phyloP scores from a whole-genome alignment of 179 eudicot species.

The Gypsophila paniculata region DNA sequence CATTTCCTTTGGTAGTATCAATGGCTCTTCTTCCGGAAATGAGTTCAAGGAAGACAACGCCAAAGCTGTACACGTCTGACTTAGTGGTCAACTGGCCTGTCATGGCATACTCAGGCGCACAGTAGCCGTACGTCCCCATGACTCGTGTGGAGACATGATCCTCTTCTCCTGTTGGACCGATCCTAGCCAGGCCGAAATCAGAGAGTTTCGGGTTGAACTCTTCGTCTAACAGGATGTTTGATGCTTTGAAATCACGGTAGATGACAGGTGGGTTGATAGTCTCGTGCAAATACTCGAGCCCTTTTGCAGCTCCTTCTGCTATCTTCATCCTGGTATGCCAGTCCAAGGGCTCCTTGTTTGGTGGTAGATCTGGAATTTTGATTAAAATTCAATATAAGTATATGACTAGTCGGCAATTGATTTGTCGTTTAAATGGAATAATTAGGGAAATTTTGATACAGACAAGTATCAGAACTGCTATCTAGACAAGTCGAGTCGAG shows the following conservation, averaged over 20 bases:
- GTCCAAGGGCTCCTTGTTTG: conserved; percentile 47
- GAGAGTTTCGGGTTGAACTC: conserved; percentile 65
- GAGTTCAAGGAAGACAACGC: conserved; percentile 78
- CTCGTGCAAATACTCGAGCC: conserved; percentile 75
- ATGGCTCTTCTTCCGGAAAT: conserved; percentile 75
- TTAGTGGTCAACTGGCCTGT: conserved; percentile 77
- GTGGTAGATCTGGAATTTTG: conserved; percentile 41
- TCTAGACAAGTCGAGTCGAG: too few relatives aligned
- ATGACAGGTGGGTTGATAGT: conserved; percentile 60
- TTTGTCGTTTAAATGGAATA: too few relatives aligned
- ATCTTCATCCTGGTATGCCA: conserved; percentile 83
- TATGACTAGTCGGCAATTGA: too few relatives aligned
- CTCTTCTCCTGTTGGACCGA: conserved; percentile 63
- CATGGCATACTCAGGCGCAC: conserved; percentile 80
- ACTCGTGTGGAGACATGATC: conserved; percentile 73
- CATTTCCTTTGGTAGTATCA: conserved; percentile 51
- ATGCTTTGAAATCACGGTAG: conserved; percentile 71
- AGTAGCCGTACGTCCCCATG: conserved; percentile 85
- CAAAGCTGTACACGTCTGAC: conserved; percentile 85
- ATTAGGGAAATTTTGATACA: too few relatives aligned
- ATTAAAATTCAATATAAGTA: not conserved
- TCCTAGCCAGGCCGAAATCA: conserved; percentile 69
- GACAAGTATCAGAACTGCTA: too few relatives aligned
- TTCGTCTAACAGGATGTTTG: conserved; percentile 64
- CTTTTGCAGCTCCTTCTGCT: conserved; percentile 75